Base-by-base conservation (phyloP, 345 rosid genomes). In the Hibiscus mutabilis region DNA sequence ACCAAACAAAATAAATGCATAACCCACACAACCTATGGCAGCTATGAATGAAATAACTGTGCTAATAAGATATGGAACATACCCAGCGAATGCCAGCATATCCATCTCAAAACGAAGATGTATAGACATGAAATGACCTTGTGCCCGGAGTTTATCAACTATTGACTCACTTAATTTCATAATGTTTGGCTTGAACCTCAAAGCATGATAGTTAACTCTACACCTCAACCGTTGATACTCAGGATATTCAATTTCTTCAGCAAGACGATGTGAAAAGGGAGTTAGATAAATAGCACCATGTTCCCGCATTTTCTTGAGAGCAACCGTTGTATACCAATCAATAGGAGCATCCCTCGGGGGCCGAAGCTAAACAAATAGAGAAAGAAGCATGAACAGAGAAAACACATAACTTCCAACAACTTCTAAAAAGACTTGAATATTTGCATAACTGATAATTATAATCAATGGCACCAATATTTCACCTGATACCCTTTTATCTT, bases 91-190 rank as follows among this genome's bases (percentile, higher is more conserved):
- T 27, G 99, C 91, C 73, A 96, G 87, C 99, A 96, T 96, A 82
- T 96, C 98, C 98, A 89, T 91, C 89, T 96, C 99, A 60, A 96
- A 96, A 68, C 99, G 98, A 80, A 96, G 99, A 82, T 96, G 99
- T 73, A 92, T 96, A n/a, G 99, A 89, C 96, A 92, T 90, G 89
- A 96, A 92, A 82, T 87, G 97, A 76, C 99, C 99, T 82, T 91
- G 86, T 19, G 93, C 75, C 29, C 99, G 97, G 70, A 96, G 97
- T 78, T 91, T 96, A 73, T 92, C 92, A 76, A 96, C 98, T 80
- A 96, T 90, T 31, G 89, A 85, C 77, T 90, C 94, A 22, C 98
- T 91, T 70, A 96, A 79, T 87, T 85, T 91, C 91, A 96, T 86
- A 74, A 96, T 92, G 77, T 83, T 84, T 29, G 97, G 99, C 85